Percentiles rank a stretch among this genome's conserved stretches.
phyloP scores from a whole-genome alignment of 2,329 filamentous ascomycete genomes.

The Diaporthe sp. region DNA sequence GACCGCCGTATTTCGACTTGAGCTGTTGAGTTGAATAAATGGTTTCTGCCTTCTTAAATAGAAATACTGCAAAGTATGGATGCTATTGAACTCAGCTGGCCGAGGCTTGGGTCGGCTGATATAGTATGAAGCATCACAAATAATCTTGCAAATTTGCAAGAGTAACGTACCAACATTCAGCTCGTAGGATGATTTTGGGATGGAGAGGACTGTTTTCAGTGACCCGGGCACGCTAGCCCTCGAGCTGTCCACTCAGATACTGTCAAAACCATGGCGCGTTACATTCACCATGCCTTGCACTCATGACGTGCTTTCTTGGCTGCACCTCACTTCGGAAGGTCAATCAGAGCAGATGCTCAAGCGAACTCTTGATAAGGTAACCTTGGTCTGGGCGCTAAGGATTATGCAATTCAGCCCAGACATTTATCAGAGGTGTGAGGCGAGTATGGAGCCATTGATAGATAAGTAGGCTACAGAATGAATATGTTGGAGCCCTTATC shows the following conservation, averaged over 20 bases:
- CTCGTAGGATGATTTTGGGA: neutral
- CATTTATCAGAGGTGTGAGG: conserved; percentile 3
- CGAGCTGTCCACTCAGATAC: neutral
- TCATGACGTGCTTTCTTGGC: conserved; percentile 29
- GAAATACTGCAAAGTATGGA: neutral
- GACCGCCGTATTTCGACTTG: neutral
- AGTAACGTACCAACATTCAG: neutral
- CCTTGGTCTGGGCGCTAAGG: conserved; percentile 19
- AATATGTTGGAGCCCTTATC: neutral
- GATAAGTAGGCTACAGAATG: conserved; percentile 6
- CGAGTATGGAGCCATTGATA: conserved; percentile 3
- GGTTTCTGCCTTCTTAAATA: too few relatives aligned
- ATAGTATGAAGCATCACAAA: neutral
- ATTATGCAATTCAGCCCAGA: conserved; percentile 26
- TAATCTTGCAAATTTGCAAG: neutral
- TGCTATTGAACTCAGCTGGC: neutral
- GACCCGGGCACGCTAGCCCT: neutral
- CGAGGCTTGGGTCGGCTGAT: neutral
- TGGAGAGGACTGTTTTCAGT: neutral
- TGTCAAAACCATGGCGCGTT: conserved; percentile 7
- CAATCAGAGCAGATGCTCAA: neutral
- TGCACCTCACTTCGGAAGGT: conserved; percentile 27
- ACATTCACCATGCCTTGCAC: conserved; percentile 21
- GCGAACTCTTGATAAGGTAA: conserved; percentile 19
- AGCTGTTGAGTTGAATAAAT: neutral